A percentile compares a stretch with the other conserved stretches of the same genome.
These are phyloP conservation scores for Gymnopilus junonius DNA, from an alignment of 768 basidiomycete genomes.

Conservation along the genomic window DNA sequence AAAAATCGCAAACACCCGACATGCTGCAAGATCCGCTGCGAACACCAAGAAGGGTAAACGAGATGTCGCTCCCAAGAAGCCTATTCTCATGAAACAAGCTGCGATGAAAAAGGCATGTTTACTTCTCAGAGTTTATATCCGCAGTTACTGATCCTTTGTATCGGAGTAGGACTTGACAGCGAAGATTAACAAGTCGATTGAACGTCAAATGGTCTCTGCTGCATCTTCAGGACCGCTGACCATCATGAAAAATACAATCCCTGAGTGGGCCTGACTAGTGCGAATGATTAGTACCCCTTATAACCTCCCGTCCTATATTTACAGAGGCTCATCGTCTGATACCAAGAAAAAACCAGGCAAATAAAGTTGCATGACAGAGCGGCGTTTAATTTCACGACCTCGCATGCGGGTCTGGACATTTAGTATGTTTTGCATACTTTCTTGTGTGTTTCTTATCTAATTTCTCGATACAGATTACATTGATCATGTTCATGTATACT, in stretches of 20 bases:
- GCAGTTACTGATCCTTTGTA: not conserved
- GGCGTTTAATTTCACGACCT: constrained; percentile 11
- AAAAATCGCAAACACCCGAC: constrained; percentile 56
- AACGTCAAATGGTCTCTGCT: constrained; percentile 87
- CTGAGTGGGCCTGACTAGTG: constrained; percentile 40
- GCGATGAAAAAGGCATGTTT: constrained; percentile 73
- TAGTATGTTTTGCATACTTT: not conserved
- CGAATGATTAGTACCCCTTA: not conserved
- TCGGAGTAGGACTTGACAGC: constrained; percentile 72
- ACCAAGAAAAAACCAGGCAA: constrained; percentile 22
- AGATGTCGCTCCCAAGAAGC: constrained; percentile 83
- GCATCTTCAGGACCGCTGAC: constrained; percentile 90
- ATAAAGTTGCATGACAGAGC: constrained; percentile 11
- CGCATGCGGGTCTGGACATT: constrained; percentile 7
- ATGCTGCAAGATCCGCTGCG: constrained; percentile 68
- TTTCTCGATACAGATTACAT: constrained; percentile 2
- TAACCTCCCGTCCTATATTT: not conserved
- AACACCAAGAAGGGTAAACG: constrained; percentile 81
- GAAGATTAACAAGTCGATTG: constrained; percentile 92
- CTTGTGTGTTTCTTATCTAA: constrained; percentile 5
- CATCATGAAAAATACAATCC: constrained; percentile 79
- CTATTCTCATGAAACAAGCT: constrained; percentile 70
- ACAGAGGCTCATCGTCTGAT: constrained; percentile 14
- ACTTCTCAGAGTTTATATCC: not conserved
- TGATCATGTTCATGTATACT: constrained; percentile 1